Evolutionary conservation across 352 stramenopile genomes (phyloP).

Genomic region (Aphanomyces astaci): DNA sequence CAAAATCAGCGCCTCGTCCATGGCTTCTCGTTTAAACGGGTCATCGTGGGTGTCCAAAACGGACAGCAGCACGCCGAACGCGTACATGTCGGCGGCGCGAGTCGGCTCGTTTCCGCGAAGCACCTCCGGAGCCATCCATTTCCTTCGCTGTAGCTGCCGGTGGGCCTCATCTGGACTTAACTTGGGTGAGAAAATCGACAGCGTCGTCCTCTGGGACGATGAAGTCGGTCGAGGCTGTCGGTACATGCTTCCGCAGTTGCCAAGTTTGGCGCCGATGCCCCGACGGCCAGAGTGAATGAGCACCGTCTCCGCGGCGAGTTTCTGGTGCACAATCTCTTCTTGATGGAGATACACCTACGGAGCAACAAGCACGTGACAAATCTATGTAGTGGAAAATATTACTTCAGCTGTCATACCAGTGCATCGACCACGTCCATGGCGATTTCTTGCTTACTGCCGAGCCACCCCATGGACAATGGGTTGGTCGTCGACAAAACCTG

Average conservation of each 20-base stretch:
- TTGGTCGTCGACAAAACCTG: background rate
- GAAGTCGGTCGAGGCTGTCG: background rate
- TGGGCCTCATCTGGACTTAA: background rate
- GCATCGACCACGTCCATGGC: slow-evolving; percentile 2
- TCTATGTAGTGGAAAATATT: background rate
- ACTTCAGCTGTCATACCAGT: background rate
- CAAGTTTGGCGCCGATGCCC: background rate
- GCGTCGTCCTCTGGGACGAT: background rate
- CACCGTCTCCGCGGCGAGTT: background rate
- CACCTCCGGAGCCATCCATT: slow-evolving; percentile 20
- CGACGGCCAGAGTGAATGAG: background rate
- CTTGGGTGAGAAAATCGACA: background rate
- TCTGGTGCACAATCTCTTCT: slow-evolving; percentile 9
- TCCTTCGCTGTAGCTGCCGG: background rate
- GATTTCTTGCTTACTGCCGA: slow-evolving; percentile 4
- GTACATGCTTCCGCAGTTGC: background rate
- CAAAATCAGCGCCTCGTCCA: slow-evolving; percentile 9
- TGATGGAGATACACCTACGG: background rate
- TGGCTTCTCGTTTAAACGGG: slow-evolving; percentile 13
- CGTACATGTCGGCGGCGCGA: slow-evolving; percentile 15
- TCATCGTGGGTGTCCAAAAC: slow-evolving; percentile 22
- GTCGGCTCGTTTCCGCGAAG: slow-evolving; percentile 10
- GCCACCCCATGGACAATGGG: slow-evolving; percentile 7
- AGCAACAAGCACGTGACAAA: too few species aligned
- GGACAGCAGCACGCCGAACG: slow-evolving; percentile 17